Percentiles rank a stretch among this genome's conserved stretches.
Evolutionary conservation across 2,329 filamentous ascomycete species (phyloP).

Genomic region (Neopestalotiopsis sp.): DNA sequence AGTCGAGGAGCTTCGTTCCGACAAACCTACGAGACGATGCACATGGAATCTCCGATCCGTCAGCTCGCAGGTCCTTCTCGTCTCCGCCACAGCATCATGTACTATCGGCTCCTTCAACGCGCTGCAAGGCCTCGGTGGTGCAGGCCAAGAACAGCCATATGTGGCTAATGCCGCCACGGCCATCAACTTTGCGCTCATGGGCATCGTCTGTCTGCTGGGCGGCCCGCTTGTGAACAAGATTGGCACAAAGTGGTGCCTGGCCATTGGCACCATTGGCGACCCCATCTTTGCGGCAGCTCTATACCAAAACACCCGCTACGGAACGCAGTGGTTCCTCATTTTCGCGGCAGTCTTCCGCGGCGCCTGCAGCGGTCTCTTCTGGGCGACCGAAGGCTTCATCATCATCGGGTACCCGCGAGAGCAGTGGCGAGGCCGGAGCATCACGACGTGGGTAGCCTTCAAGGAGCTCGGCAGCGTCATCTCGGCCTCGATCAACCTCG

Average conservation of each 20-base stretch:
- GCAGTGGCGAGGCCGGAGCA: conserved; percentile 17
- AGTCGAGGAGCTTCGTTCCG: background rate
- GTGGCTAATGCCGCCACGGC: conserved; percentile 31
- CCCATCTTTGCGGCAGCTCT: conserved; percentile 33
- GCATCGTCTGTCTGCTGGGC: conserved; percentile 30
- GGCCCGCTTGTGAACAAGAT: conserved; percentile 30
- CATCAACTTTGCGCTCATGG: conserved; percentile 33
- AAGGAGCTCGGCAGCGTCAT: conserved; percentile 12
- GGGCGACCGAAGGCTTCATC: conserved; percentile 19
- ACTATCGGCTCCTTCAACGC: conserved; percentile 8
- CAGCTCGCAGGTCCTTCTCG: background rate
- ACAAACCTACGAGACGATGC: background rate
- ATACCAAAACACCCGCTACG: conserved; percentile 36
- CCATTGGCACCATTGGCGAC: conserved; percentile 32
- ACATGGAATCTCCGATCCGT: background rate
- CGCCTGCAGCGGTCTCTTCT: conserved; percentile 28
- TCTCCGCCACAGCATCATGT: background rate
- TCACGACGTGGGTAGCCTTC: conserved; percentile 9
- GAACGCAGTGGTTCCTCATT: conserved; percentile 32
- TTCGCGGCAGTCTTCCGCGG: conserved; percentile 33
- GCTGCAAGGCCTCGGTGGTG: conserved; percentile 3
- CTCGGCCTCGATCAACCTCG: conserved; percentile 11
- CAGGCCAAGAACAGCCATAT: conserved; percentile 22
- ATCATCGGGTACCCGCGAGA: conserved; percentile 23
- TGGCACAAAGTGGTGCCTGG: conserved; percentile 29